Evolutionary conservation across 352 stramenopile species (phyloP), one percentile per base, ranked within the genome.

Genomic region (Globisporangium rhizosaccharum): DNA sequence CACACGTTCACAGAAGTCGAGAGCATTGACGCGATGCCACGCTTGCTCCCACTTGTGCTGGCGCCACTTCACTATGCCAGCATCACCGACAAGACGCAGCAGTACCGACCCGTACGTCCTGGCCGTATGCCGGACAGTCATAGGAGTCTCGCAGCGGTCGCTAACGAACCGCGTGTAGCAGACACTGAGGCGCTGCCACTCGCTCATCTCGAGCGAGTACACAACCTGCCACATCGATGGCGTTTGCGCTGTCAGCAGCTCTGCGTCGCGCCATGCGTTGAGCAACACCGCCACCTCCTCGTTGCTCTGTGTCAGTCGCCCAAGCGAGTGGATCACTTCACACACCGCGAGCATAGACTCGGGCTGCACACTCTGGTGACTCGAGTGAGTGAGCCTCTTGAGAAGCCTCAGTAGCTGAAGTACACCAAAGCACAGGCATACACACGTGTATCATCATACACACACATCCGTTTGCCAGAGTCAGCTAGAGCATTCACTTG

Each of bases 41-140:
- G 26, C 18, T 18, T 25, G 53, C 26, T 66, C 60, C 60, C 60
- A 66, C 1, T 50, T 62, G 45, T 14, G 23, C 41, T 56, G 7
- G 42, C 42, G 18, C 53, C 60, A 66, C 14, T 8, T 26, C 3
- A 7, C 12, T 3, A 49, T 3, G 28, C 53, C 48, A 17, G 30
- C 6, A 33, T 33, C 25, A 20, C 54, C 60, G 37, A 57, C 30
- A 12, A 66, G 53, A 4, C 48, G 3, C 10, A 11, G 6, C n/a
- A 66, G n/a, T 20, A 57, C 36, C 6, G 37, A 23, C 14, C 42
- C 44, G 37, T 20, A 7, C 18, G 20, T 47, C 33, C 10, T 52
- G 20, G 30, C 17, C 28, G 28, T 33, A 6, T 33, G 2, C 6
- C 6, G 42, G 42, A 20, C 42, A 48, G 15, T 48, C 12, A 2